Base-by-base conservation (phyloP, 2,329 filamentous ascomycete genomes). In the Raffaelea ambrosiae region DNA sequence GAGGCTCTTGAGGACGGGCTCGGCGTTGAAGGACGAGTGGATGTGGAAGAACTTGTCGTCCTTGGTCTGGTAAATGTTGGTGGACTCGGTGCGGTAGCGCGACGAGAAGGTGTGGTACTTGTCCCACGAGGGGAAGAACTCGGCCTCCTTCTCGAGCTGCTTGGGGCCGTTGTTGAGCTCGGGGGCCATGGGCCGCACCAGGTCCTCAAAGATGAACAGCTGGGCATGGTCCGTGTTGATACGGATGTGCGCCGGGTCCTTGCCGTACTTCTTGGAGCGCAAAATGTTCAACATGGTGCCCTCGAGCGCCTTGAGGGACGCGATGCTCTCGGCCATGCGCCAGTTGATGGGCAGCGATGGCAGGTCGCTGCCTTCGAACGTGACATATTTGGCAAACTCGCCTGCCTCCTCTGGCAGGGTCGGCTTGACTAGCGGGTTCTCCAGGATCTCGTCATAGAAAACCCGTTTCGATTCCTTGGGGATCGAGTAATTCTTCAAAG, bases 11-110 rank as follows among this genome's bases (percentile, higher is more conserved):
- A 75, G 63, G 0, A 68, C 66, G 4, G 63, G 61, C 3, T 57
- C 54, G 0, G 71, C 66, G 40, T 71, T 56, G 46, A 76, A 38
- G 35, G 35, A 19, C 5, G 35, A 38, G 35, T 76, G 70, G 0
- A 76, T 58, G 4, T 69, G 70, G 54, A 72, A 76, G 70, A 70
- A 76, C 10, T 42, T 35, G 8, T 40, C 44, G 40, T 49, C 47
- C 19, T 26, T 19, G 2, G 44, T 48, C 21, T 29, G 10, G 47
- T 52, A 49, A 14, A 47, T 21, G 31, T 47, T 47, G 8, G 47
- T 47, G 29, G 22, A 11, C n/a, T 40, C 35, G 19, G 42, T 29
- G 22, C 41, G 40, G 19, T 43, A 23, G 35, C 36, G 22, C 44
- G 22, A 39, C 14, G 36, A 36, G 13, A 48, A 43, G 26, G 44